Evolutionary conservation across 768 basidiomycete species (phyloP).

Genomic region (Russula compacta): DNA sequence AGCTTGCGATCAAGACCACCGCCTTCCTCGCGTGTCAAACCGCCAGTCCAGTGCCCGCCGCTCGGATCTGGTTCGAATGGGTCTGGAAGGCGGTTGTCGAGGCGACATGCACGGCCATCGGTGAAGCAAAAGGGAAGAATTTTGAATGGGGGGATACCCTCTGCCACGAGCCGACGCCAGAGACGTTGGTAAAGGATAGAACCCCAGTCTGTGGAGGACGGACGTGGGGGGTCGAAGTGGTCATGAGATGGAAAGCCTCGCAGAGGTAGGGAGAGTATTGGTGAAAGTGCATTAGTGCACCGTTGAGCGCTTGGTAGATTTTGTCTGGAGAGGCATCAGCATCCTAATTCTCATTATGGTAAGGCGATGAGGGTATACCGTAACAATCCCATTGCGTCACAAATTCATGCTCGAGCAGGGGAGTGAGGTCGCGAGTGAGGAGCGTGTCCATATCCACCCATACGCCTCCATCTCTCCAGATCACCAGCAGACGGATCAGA

Average conservation of each 20-base stretch:
- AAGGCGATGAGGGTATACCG: conserved; percentile 39
- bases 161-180: conserved; percentile 73
- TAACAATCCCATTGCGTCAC: conserved; percentile 99
- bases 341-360: too few species aligned
- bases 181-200: conserved; percentile 85
- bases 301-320: conserved; percentile 46
- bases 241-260: conserved; percentile 82
- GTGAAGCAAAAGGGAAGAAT: conserved; percentile 93
- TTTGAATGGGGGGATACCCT: conserved; percentile 73
- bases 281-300: conserved; percentile 90
- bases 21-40: conserved; percentile 48
- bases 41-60: conserved; percentile 59
- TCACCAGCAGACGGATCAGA: conserved; percentile 73
- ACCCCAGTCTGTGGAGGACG: conserved; percentile 90
- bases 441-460: conserved; percentile 99
- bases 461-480: conserved; percentile 87
- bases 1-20: conserved; percentile 56
- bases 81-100: conserved; percentile 89
- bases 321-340: conserved; percentile 13
- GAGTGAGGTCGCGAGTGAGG: conserved; percentile 77
- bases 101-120: conserved; percentile 83
- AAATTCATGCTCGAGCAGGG: conserved; percentile 88
- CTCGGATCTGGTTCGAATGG: conserved; percentile 52
- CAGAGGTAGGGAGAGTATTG: conserved; percentile 92
- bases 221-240: conserved; percentile 60